Evolutionary conservation across 2,329 filamentous ascomycete genomes (phyloP).

Genomic region (Xylaria sp.): DNA sequence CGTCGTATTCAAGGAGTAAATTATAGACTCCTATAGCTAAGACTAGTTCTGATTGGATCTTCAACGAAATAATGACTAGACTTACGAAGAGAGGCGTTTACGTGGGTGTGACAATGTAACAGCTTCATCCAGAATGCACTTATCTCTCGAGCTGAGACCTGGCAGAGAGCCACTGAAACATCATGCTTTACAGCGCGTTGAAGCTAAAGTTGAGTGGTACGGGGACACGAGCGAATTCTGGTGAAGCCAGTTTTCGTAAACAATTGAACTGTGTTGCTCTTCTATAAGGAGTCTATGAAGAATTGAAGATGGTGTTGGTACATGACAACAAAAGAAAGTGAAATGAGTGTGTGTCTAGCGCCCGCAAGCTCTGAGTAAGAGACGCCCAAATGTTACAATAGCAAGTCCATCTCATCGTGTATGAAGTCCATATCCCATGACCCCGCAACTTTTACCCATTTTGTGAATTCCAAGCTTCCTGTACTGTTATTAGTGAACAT

Average conservation of each 20-base stretch:
- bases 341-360: conserved; percentile 22
- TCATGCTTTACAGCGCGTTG: neutral
- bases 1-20: neutral
- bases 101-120: neutral
- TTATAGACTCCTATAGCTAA: neutral
- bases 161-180: neutral
- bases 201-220: neutral
- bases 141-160: neutral
- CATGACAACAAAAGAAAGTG: conserved; percentile 28
- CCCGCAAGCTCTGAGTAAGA: neutral
- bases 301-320: conserved; percentile 32
- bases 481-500: conserved; percentile 24
- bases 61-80: neutral
- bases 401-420: conserved; percentile 20
- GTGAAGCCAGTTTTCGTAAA: conserved; percentile 6
- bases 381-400: conserved; percentile 15
- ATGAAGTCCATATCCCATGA: conserved; percentile 12
- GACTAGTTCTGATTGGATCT: neutral
- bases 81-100: neutral
- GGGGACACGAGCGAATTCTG: neutral
- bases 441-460: neutral
- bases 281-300: conserved; percentile 34
- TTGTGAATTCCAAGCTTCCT: conserved; percentile 10
- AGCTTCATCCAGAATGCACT: neutral
- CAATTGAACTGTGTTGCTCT: conserved; percentile 18